phyloP scores from a whole-genome alignment of 148 eudicot genomes.

The Bassia scoparia region DNA sequence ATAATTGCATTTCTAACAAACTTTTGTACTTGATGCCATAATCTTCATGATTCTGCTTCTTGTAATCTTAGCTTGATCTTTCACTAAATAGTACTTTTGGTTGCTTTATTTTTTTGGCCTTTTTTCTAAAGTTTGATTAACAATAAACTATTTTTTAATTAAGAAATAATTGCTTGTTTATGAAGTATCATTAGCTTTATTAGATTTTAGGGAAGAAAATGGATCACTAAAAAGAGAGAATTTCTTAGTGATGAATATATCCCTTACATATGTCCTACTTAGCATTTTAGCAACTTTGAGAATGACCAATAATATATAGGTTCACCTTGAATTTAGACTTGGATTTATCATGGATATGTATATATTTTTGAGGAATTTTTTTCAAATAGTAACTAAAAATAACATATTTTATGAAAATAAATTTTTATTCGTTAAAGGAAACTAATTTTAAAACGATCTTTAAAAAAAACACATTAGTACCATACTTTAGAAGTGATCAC shows the following conservation, averaged over 20 bases:
- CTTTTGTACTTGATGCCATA: constrained; percentile 16
- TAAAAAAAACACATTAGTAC: too few species aligned
- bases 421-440: too few species aligned
- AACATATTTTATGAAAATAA: too few species aligned
- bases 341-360: too few species aligned
- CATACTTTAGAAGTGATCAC: too few species aligned
- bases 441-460: too few species aligned
- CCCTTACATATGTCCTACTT: neutral
- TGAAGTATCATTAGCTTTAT: neutral
- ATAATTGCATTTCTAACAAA: neutral
- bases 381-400: too few species aligned
- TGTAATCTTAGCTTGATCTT: neutral
- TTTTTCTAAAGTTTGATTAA: neutral
- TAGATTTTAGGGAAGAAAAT: neutral
- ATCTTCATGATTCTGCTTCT: neutral
- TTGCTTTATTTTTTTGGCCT: neutral
- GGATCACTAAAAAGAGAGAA: constrained; percentile 11
- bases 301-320: neutral
- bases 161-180: neutral
- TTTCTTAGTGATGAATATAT: constrained; percentile 9
- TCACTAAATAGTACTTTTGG: neutral
- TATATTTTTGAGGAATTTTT: too few species aligned
- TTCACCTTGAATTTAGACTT: too few species aligned
- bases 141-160: neutral
- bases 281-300: neutral